Evolutionary conservation across 2,329 filamentous ascomycete genomes (phyloP).

Genomic region (Xylaria arbuscula): DNA sequence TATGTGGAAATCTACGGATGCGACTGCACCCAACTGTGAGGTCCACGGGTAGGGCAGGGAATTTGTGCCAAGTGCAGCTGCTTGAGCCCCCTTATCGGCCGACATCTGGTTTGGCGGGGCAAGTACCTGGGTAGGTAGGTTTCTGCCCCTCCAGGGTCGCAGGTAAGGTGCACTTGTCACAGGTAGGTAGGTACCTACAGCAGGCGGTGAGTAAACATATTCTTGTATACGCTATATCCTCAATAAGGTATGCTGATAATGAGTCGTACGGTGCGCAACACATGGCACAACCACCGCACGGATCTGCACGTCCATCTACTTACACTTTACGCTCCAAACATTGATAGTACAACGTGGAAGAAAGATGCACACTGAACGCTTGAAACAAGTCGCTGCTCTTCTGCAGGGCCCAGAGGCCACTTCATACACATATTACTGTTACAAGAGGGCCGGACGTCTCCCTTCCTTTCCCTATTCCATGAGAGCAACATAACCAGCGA

Average conservation of each 20-base stretch:
- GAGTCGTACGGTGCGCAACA: neutral
- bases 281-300: neutral
- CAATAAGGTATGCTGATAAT: neutral
- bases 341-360: neutral
- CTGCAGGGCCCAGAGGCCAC: neutral
- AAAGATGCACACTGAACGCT: neutral
- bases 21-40: neutral
- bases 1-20: neutral
- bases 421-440: conserved; percentile 8
- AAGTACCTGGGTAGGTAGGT: no score
- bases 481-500: neutral
- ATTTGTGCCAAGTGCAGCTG: no score
- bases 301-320: neutral
- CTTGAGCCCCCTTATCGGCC: no score
- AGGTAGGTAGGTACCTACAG: no score
- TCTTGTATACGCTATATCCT: no score
- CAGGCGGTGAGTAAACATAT: no score
- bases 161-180: no score
- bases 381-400: neutral
- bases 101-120: no score
- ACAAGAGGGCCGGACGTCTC: neutral
- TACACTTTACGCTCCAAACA: neutral
- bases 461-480: neutral
- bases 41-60: no score
- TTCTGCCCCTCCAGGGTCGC: no score